Evolutionary conservation across 768 basidiomycete species (phyloP).

Genomic region (Calvatia gigantea): DNA sequence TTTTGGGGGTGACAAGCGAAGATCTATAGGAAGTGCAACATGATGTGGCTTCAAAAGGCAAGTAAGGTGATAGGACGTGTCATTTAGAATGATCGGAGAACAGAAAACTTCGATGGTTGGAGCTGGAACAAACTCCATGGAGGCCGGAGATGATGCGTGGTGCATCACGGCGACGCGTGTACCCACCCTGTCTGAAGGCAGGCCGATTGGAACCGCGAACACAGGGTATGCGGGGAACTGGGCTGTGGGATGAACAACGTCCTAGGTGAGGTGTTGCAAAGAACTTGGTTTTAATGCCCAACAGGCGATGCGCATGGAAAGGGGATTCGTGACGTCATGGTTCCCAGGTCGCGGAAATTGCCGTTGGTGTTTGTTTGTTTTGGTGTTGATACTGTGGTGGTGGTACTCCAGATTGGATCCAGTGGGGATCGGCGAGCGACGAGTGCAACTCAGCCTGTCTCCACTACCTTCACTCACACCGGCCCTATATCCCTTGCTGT

Average conservation of each 20-base stretch:
- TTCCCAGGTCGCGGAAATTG: constrained; percentile 23
- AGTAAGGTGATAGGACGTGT: not conserved
- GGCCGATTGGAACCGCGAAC: not conserved
- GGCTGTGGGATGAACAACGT: not conserved
- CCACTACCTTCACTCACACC: not conserved
- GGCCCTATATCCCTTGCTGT: not conserved
- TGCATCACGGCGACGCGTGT: too few species aligned
- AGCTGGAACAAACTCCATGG: not conserved
- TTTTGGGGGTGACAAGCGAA: too few species aligned
- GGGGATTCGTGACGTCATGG: constrained; percentile 26
- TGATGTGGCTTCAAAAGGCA: not conserved
- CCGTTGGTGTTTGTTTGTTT: constrained; percentile 7
- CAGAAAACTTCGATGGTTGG: not conserved
- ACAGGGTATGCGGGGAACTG: not conserved
- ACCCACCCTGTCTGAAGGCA: not conserved
- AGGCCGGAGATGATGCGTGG: not conserved
- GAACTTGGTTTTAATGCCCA: too few species aligned
- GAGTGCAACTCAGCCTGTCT: constrained; percentile 10
- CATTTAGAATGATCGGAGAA: not conserved
- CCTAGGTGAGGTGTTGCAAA: not conserved
- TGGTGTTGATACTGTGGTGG: constrained; percentile 5
- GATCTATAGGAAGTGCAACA: not conserved
- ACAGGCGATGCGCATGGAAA: not conserved
- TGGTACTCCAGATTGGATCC: constrained; percentile 11
- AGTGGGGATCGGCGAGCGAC: constrained; percentile 11